Conservation (phyloP, 2,329 filamentous ascomycete species). For the Xylariales sp. region DNA sequence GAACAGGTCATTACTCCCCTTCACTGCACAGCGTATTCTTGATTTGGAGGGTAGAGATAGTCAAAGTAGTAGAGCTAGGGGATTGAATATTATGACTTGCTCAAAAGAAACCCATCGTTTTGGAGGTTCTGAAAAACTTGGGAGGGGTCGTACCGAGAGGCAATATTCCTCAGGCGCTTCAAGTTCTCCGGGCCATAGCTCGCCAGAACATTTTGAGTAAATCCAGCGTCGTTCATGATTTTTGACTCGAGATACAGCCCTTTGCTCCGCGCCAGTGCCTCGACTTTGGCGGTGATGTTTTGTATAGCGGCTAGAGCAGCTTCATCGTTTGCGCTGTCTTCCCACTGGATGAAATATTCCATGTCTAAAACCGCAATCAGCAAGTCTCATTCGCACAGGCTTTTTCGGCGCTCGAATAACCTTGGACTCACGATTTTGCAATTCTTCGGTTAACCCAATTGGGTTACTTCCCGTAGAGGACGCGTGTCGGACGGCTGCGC, state of each 20-base stretch:
- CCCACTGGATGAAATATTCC: constrained; percentile 8
- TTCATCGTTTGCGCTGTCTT: neutral
- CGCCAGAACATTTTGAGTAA: constrained; percentile 1
- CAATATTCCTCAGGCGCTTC: neutral
- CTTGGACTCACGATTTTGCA: constrained; percentile 2
- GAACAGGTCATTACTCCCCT: too few species aligned
- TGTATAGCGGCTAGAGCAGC: neutral
- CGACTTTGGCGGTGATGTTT: neutral
- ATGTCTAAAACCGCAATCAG: neutral
- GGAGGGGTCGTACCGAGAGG: neutral
- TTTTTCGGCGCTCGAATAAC: too few species aligned
- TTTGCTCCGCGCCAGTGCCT: neutral
- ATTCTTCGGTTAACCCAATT: neutral
- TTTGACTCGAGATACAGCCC: neutral
- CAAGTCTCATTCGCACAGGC: neutral
- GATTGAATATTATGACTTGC: neutral
- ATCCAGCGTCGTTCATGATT: constrained; percentile 9
- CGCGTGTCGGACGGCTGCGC: constrained; percentile 4
- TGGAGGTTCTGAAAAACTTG: constrained; percentile 8
- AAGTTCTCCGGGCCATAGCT: constrained; percentile 1
- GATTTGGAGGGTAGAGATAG: too few species aligned
- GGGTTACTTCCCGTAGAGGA: constrained; percentile 5
- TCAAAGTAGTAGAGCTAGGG: too few species aligned
- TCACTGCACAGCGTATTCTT: too few species aligned
- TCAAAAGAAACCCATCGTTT: constrained; percentile 8